These are phyloP conservation scores for Trametes punicea DNA, from an alignment of 768 basidiomycete genomes.

Conservation along the genomic window DNA sequence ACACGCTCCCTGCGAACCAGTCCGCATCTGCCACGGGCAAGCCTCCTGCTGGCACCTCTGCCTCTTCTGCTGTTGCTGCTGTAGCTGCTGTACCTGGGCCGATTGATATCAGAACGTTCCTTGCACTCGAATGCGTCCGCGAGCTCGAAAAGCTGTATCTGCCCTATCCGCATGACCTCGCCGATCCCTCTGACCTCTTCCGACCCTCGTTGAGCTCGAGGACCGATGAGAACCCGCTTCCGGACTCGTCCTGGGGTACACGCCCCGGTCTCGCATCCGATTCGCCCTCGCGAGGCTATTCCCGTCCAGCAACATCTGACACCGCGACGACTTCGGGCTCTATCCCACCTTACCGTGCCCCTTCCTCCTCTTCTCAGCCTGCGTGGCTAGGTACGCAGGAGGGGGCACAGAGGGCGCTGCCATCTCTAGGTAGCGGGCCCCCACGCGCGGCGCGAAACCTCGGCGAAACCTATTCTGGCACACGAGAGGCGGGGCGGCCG, in stretches of 20 bases:
- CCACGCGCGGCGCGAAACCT: conserved; percentile 13
- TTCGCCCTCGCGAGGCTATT: conserved; percentile 8
- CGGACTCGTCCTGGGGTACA: background rate
- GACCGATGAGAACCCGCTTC: background rate
- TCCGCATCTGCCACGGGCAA: background rate
- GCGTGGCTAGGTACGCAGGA: background rate
- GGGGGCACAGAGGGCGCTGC: background rate
- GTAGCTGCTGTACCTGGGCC: background rate
- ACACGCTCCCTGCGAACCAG: background rate
- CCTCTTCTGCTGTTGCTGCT: background rate
- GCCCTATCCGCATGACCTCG: conserved; percentile 5
- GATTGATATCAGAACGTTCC: conserved; percentile 5
- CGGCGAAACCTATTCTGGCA: conserved; percentile 8
- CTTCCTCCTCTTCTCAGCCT: background rate
- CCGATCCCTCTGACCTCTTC: background rate
- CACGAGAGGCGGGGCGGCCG: background rate
- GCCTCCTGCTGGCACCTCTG: background rate
- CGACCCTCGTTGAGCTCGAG: conserved; percentile 26
- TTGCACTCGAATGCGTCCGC: conserved; percentile 38
- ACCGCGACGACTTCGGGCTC: background rate
- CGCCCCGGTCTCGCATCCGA: background rate
- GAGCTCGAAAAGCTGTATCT: conserved; percentile 31
- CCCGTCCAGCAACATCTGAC: background rate
- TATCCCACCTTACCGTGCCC: background rate
- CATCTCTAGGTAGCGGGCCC: background rate